Evolutionary conservation across 2,329 filamentous ascomycete species (phyloP), one percentile per base, ranked within the genome.

Genomic region (Colletotrichum brevisporum): DNA sequence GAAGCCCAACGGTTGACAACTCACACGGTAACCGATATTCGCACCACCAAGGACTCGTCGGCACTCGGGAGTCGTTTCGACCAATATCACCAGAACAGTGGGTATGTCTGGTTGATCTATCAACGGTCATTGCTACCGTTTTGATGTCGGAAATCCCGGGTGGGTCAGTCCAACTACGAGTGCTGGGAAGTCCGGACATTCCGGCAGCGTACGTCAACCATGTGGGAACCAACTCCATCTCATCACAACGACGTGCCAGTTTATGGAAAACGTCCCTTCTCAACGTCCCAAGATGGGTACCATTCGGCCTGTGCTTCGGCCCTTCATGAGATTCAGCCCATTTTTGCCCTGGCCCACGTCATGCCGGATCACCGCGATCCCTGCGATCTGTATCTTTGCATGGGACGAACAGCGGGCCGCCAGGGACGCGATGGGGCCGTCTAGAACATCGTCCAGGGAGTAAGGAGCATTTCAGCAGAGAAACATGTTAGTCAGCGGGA

Each of bases 341-440:
- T 57, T 31, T 67, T 50, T 12, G 31, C 64, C 64, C 64, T 56
- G 59, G 45, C 53, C 53, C 39, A 39, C 39, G 36, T 47, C 53
- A 67, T 56, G 64, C 59, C 47, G 27, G 59, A 63, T 67, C 47
- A 26, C 59, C 47, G 64, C 26, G 51, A 57, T 55, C 64, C 59
- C 53, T 58, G 64, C 47, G 31, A 55, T 62, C 53, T 52, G 18
- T 41, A 39, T 43, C 53, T 52, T 52, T 26, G 6, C 31, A 57
- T 63, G 64, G 53, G 53, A 63, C 21, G 65, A 67, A 67, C 59
- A 54, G 65, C 59, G 52, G 45, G 27, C 27, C 36, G 48, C 52
- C 53, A 45, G 64, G 50, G 6, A 52, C 59, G 51, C 55, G 48
- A 67, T 50, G 63, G 52, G 43, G 45, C 36, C 43, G 24, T 58